Percentiles rank a stretch among this genome's conserved stretches.
These are phyloP conservation scores for Tolypocladium pustulatum DNA, from an alignment of 2,329 filamentous ascomycete genomes.

Conservation along the genomic window DNA sequence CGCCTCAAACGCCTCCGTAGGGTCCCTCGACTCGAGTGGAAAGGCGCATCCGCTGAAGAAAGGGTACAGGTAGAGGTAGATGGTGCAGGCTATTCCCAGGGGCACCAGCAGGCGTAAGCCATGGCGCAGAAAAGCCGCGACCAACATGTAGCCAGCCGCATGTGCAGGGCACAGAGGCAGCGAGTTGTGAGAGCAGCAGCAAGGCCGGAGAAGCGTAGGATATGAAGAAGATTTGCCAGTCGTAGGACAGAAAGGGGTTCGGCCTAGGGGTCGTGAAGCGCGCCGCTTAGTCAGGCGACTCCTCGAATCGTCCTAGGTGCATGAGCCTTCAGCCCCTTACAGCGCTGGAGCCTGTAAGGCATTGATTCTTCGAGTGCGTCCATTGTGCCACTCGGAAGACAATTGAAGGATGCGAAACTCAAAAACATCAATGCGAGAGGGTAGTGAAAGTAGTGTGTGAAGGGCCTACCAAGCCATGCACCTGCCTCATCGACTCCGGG, in stretches of 20 bases:
- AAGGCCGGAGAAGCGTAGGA: not conserved
- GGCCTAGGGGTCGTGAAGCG: not conserved
- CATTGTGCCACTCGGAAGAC: not conserved
- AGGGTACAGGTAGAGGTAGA: slow-evolving; percentile 84
- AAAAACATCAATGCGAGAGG: not conserved
- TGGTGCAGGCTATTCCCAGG: slow-evolving; percentile 56
- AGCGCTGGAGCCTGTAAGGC: not conserved
- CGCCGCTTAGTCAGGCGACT: not conserved
- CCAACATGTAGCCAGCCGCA: slow-evolving; percentile 38
- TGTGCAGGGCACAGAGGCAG: slow-evolving; percentile 12
- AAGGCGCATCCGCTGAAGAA: slow-evolving; percentile 73
- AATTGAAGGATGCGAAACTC: not conserved
- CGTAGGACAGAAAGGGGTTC: not conserved
- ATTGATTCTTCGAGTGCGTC: not conserved
- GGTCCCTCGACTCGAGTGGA: slow-evolving; percentile 39
- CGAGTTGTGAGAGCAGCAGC: not conserved
- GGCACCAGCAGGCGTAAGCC: slow-evolving; percentile 44
- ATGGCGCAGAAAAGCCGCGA: slow-evolving; percentile 43
- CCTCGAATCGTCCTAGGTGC: not conserved
- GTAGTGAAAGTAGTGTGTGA: too few relatives aligned
- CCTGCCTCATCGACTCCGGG: not conserved
- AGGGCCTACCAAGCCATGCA: not conserved
- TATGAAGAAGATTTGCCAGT: not conserved
- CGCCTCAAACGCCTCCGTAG: slow-evolving; percentile 20
- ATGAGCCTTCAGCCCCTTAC: not conserved